Evolutionary conservation across 2,329 filamentous ascomycete genomes (phyloP), one percentile per base, ranked within the genome.

Genomic region (Aureobasidium sp.): DNA sequence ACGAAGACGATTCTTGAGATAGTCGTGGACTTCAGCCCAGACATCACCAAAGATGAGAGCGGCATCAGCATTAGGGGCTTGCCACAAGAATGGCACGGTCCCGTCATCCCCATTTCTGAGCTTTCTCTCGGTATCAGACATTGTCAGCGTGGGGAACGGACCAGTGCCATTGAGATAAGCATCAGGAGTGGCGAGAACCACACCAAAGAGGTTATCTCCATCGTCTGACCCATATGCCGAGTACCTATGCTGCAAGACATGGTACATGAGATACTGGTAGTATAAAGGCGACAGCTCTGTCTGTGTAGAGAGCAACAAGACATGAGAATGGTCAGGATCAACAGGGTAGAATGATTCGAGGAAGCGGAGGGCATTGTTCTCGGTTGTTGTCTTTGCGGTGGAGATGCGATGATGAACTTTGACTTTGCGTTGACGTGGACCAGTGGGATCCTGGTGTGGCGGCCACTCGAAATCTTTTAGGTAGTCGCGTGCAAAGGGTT

Each of bases 261-360:
- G 75, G 72, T 91, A 96, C 72, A 89, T 90, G 15, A 96, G 77
- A 71, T 94, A 96, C 66, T 96, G 90, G 65, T 88, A 93, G 71
- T 91, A 97, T 1, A 89, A 82, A 1, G 87, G 85, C 0, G 90
- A 89, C 0, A 97, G 75, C 72, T 97, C 89, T 1, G 82, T 83
- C 67, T 96, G 86, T 1, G 92, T 85, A 5, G 91, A 92, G 6
- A 99, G 82, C 1, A 97, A 76, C n/a, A 99, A 80, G 2, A 96
- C 84, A 72, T 97, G 91, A 10, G 87, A 87, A 59, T 84, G 75
- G 2, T 74, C 71, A 5, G 85, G 79, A 63, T 85, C 79, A 3
- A 79, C 76, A 2, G 94, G 92, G 81, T 92, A 97, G 73, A 96
- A 96, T 0, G 90, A 88, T 76, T 97, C 92, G 5, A 96, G 77